phyloP scores from a whole-genome alignment of 2,329 filamentous ascomycete genomes.

The Trichothecium sympodiale region DNA sequence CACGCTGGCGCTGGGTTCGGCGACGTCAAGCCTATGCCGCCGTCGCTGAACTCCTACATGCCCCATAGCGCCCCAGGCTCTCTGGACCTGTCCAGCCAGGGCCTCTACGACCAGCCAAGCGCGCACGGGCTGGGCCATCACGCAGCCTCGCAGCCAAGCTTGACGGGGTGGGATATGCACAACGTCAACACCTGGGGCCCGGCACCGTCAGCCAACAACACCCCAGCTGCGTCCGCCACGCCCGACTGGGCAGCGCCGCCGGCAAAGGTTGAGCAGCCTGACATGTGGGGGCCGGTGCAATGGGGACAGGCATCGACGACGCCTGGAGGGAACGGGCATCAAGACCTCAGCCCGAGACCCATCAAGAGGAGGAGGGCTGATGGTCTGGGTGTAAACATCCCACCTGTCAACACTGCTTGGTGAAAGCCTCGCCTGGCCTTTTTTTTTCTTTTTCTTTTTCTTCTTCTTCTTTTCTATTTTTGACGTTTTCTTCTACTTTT shows the following conservation, averaged over 20 bases:
- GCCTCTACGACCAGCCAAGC: constrained; percentile 19
- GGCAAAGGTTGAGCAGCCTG: no score
- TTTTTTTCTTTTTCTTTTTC: constrained; percentile 7
- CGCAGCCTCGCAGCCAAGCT: constrained; percentile 16
- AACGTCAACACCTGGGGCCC: constrained; percentile 19
- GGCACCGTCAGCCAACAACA: constrained; percentile 10
- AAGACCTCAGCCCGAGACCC: constrained; percentile 23
- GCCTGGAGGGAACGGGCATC: constrained; percentile 4
- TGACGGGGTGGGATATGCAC: constrained; percentile 27
- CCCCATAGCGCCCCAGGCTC: constrained; percentile 11
- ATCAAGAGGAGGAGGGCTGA: constrained; percentile 25
- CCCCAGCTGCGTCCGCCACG: constrained; percentile 10
- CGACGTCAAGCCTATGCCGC: constrained; percentile 22
- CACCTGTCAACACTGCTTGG: constrained; percentile 4
- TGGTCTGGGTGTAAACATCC: constrained; percentile 18
- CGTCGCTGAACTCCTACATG: constrained; percentile 18
- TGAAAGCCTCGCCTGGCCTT: not conserved
- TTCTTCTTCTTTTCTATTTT: constrained; percentile 7
- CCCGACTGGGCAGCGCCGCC: no score
- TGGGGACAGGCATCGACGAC: constrained; percentile 15
- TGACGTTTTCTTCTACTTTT: constrained; percentile 4
- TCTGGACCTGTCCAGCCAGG: constrained; percentile 19
- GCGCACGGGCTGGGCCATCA: constrained; percentile 11
- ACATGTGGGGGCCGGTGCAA: constrained; percentile 14
- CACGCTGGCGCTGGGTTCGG: constrained; percentile 11